These are phyloP conservation scores for Colletotrichum eremochloae DNA, from an alignment of 2,329 filamentous ascomycete genomes.

Conservation along the genomic window DNA sequence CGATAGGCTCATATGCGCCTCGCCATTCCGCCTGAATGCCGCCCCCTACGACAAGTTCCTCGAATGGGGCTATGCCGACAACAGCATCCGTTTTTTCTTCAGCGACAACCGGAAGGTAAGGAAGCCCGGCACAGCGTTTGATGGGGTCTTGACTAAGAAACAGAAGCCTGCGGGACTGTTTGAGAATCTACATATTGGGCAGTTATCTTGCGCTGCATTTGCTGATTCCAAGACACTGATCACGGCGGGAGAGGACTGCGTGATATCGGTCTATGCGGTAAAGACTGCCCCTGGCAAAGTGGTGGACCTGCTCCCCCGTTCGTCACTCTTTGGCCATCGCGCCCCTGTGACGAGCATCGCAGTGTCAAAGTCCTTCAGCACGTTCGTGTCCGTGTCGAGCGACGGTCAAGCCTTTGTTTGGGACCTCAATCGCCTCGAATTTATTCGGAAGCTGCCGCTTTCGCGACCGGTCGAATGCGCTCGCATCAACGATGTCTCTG, in stretches of 20 bases:
- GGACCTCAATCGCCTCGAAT: constrained; percentile 92
- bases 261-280: constrained; percentile 86
- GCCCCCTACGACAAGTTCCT: constrained; percentile 93
- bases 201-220: constrained; percentile 86
- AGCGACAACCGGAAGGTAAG: constrained; percentile 81
- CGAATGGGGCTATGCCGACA: constrained; percentile 96
- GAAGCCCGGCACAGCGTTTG: background rate
- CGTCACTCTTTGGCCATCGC: constrained; percentile 91
- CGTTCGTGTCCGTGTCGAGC: constrained; percentile 84
- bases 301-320: constrained; percentile 83
- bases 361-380: constrained; percentile 88
- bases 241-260: constrained; percentile 92
- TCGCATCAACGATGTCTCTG: constrained; percentile 89
- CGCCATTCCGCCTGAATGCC: constrained; percentile 87
- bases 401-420: constrained; percentile 90
- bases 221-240: constrained; percentile 92
- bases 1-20: constrained; percentile 86
- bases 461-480: constrained; percentile 77
- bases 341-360: constrained; percentile 85
- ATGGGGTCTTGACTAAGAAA: constrained; percentile 46
- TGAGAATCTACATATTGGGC: constrained; percentile 93
- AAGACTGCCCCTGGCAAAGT: constrained; percentile 72
- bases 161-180: constrained; percentile 80
- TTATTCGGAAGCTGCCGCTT: constrained; percentile 79
- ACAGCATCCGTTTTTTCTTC: constrained; percentile 90